phyloP scores from a whole-genome alignment of 2,329 filamentous ascomycete species.

The Aciculosporium take region DNA sequence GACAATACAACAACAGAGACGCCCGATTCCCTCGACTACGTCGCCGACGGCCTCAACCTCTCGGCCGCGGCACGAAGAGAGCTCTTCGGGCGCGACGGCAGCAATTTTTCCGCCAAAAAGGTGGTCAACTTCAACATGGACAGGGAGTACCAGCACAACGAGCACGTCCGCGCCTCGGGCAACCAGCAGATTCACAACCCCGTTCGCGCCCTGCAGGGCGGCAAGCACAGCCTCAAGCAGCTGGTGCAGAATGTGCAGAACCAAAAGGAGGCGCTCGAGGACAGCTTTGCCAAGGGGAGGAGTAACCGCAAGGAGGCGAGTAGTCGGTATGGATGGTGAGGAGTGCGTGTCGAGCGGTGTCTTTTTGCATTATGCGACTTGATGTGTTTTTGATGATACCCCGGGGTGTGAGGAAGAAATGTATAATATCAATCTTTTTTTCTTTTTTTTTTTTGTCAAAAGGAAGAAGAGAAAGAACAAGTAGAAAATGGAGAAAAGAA shows the following conservation, averaged over 20 bases:
- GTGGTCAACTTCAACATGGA: constrained; percentile 84
- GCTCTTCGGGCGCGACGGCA: constrained; percentile 60
- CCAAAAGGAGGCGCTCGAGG: constrained; percentile 78
- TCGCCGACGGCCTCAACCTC: constrained; percentile 68
- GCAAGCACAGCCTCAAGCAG: constrained; percentile 77
- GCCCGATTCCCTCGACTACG: constrained; percentile 48
- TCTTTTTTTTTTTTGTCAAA: no score
- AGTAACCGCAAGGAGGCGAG: constrained; percentile 71
- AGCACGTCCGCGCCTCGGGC: constrained; percentile 55
- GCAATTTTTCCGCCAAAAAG: constrained; percentile 29
- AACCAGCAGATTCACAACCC: constrained; percentile 66
- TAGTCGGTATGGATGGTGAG: constrained; percentile 64
- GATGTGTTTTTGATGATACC: background rate
- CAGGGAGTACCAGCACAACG: constrained; percentile 73
- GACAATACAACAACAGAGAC: constrained; percentile 15
- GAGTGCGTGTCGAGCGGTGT: background rate
- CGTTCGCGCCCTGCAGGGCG: constrained; percentile 67
- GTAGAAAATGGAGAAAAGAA: no score
- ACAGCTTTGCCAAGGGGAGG: constrained; percentile 74
- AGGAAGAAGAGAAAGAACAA: no score
- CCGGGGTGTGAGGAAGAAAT: no score
- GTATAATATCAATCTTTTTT: no score
- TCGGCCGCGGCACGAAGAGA: constrained; percentile 64
- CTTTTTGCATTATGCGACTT: background rate
- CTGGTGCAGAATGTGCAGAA: constrained; percentile 69